Evolutionary conservation across 257 asterid species (phyloP).

Genomic region (Echium plantagineum): DNA sequence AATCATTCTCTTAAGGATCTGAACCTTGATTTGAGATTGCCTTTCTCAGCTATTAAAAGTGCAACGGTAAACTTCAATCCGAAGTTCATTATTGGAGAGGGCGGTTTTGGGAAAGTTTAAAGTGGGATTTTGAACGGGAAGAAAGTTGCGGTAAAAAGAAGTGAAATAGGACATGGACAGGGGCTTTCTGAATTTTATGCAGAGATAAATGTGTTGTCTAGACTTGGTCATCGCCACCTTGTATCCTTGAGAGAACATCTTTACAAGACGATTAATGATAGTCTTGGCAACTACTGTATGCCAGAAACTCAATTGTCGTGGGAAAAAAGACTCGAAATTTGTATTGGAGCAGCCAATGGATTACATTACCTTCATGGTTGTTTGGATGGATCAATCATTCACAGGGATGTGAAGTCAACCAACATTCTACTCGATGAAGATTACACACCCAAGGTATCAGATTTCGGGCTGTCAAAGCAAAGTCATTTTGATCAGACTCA

Average conservation of each 20-base stretch:
- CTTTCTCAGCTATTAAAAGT: conserved; percentile 5
- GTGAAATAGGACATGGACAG: conserved; percentile 9
- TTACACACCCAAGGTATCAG: conserved; percentile 34
- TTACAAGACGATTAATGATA: not conserved
- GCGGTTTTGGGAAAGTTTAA: conserved; percentile 15
- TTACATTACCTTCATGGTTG: conserved; percentile 16
- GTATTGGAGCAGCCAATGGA: conserved; percentile 19
- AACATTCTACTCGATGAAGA: conserved; percentile 17
- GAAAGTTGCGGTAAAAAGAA: conserved; percentile 14
- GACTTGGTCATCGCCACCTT: conserved; percentile 12
- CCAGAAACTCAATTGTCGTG: conserved; percentile 6
- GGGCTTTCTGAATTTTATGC: conserved; percentile 12
- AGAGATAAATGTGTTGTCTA: conserved; percentile 10
- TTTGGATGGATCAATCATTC: conserved; percentile 11
- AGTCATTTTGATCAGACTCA: conserved; percentile 31
- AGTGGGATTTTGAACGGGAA: conserved; percentile 4
- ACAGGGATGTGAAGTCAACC: conserved; percentile 15
- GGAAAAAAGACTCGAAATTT: conserved; percentile 14
- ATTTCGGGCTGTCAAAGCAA: conserved; percentile 43
- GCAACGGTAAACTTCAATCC: conserved; percentile 10
- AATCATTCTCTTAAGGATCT: too few species aligned
- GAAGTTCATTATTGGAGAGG: conserved; percentile 5
- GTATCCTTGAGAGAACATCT: conserved; percentile 14
- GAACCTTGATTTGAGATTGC: conserved; percentile 7
- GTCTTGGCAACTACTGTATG: not conserved